Evolutionary conservation across 768 basidiomycete genomes (phyloP).

Genomic region (Cyclocybe aegerita): DNA sequence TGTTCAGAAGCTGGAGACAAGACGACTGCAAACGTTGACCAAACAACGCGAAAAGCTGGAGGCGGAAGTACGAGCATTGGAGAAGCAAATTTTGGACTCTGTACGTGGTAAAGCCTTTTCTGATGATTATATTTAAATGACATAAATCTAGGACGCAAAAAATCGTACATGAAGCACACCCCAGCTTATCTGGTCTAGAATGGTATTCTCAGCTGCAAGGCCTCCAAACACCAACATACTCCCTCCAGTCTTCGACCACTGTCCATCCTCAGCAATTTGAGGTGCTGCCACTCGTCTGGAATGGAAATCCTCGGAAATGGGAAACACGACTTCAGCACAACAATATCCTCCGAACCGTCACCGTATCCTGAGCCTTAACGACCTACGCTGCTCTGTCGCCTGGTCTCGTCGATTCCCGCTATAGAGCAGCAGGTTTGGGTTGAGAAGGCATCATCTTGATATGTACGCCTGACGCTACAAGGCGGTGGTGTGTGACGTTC

Average conservation of each 20-base stretch:
- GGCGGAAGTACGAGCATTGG: constrained; percentile 55
- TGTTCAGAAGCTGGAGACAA: constrained; percentile 64
- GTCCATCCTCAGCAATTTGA: too few species aligned
- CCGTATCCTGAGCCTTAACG: too few species aligned
- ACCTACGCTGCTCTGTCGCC: too few species aligned
- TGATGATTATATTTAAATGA: neutral
- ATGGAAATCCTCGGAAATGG: too few species aligned
- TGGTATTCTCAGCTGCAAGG: neutral
- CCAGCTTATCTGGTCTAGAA: neutral
- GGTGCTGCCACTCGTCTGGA: too few species aligned
- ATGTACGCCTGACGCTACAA: constrained; percentile 54
- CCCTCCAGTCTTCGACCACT: too few species aligned
- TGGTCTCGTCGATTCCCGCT: neutral
- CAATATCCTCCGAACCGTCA: too few species aligned
- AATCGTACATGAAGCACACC: constrained; percentile 13
- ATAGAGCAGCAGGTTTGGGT: neutral
- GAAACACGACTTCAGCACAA: too few species aligned
- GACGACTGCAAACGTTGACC: constrained; percentile 60
- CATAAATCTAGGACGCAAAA: constrained; percentile 6
- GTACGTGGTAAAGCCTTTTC: constrained; percentile 29
- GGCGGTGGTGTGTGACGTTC: constrained; percentile 49
- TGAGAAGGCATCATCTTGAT: constrained; percentile 52
- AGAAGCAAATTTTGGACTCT: constrained; percentile 59
- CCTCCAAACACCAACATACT: too few species aligned
- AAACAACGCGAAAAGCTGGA: constrained; percentile 71